Evolutionary conservation across 345 rosid species (phyloP).

Genomic region (Trapa bicornis): DNA sequence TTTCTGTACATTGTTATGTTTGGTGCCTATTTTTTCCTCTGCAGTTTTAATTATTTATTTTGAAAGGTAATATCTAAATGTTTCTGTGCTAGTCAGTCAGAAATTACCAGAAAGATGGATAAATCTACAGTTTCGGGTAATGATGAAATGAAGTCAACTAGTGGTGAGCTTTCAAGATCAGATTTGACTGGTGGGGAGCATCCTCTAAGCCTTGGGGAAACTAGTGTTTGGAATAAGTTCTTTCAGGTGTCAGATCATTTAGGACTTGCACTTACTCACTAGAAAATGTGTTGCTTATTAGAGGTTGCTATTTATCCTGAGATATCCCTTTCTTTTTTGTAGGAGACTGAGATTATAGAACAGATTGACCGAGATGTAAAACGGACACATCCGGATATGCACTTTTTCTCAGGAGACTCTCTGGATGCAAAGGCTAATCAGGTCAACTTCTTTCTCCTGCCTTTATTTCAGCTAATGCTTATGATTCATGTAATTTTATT

Average conservation of each 20-base stretch:
- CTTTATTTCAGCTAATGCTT: slow-evolving; percentile 8
- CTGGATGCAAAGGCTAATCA: slow-evolving; percentile 67
- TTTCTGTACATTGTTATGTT: background rate
- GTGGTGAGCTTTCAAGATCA: slow-evolving; percentile 61
- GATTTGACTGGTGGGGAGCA: slow-evolving; percentile 79
- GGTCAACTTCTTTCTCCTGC: slow-evolving; percentile 21
- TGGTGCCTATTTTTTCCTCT: background rate
- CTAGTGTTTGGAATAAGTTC: slow-evolving; percentile 86
- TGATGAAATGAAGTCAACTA: slow-evolving; percentile 30
- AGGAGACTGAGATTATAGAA: slow-evolving; percentile 83
- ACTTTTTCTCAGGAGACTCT: slow-evolving; percentile 84
- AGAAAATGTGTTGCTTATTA: background rate
- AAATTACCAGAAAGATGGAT: slow-evolving; percentile 76
- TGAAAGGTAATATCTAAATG: slow-evolving; percentile 29
- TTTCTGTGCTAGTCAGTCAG: slow-evolving; percentile 91
- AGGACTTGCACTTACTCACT: background rate
- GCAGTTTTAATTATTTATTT: background rate
- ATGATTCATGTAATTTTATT: background rate
- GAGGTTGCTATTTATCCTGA: background rate
- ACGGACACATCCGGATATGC: slow-evolving; percentile 95
- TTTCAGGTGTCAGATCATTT: slow-evolving; percentile 53
- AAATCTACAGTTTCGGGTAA: slow-evolving; percentile 27
- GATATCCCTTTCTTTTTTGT: slow-evolving; percentile 9
- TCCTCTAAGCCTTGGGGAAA: slow-evolving; percentile 89
- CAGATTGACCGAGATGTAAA: slow-evolving; percentile 93